Percentiles rank a stretch among this genome's conserved stretches.
Conservation (phyloP, 2,329 filamentous ascomycete species). For the Aspergillus sp. region DNA sequence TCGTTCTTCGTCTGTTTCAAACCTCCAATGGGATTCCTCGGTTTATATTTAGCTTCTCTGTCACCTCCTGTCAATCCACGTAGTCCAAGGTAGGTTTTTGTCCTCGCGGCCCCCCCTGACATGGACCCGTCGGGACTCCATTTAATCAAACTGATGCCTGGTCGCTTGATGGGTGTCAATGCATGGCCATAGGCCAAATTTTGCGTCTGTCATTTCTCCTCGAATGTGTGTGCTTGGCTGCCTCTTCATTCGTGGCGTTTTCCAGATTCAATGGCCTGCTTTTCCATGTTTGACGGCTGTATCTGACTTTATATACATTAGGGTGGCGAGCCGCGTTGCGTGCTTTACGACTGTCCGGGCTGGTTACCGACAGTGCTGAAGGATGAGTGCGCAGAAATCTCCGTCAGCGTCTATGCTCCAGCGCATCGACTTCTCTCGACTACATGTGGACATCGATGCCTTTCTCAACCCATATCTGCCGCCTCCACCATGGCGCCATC, state of each 20-base stretch:
- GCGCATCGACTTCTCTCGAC: constrained; percentile 28
- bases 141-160: not conserved
- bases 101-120: not conserved
- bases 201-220: not conserved
- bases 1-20: constrained; percentile 2
- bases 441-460: constrained; percentile 74
- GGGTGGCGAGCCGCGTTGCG: not conserved
- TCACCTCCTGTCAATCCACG: constrained; percentile 1
- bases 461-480: constrained; percentile 72
- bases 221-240: not conserved
- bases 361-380: constrained; percentile 4
- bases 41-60: constrained; percentile 8
- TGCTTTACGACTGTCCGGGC: not conserved
- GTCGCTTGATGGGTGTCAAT: not conserved
- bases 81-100: constrained; percentile 4
- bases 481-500: constrained; percentile 60
- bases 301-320: not conserved
- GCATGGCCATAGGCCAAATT: not conserved
- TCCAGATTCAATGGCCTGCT: not conserved
- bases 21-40: constrained; percentile 6
- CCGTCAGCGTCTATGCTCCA: constrained; percentile 1
- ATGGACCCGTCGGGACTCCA: constrained; percentile 4
- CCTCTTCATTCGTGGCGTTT: not conserved
- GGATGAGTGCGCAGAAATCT: constrained; percentile 8
- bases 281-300: not conserved